phyloP scores from a whole-genome alignment of 1,284 basidiomycete species.

The Fistulina hepatica region DNA sequence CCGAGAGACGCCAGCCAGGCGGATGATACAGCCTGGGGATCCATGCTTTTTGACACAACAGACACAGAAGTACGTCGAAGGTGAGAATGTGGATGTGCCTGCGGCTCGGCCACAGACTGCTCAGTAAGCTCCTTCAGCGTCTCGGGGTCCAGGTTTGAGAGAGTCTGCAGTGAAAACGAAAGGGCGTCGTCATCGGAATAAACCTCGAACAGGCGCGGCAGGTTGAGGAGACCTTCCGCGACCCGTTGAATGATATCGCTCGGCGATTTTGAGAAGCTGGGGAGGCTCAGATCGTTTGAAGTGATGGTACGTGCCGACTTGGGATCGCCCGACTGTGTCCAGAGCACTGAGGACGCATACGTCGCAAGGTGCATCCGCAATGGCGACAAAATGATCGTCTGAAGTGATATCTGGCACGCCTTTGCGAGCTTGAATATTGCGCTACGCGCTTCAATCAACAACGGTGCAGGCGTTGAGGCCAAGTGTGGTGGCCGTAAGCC shows the following conservation, averaged over 20 bases:
- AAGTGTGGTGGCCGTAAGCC: too few relatives aligned
- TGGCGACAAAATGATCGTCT: conserved; percentile 77
- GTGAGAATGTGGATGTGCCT: conserved; percentile 21
- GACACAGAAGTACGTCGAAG: conserved; percentile 27
- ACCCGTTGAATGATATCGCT: conserved; percentile 83
- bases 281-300: conserved; percentile 67
- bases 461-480: conserved; percentile 22
- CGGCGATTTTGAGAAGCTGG: conserved; percentile 87
- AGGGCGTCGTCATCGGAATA: conserved; percentile 88
- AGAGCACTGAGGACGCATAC: conserved; percentile 63
- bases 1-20: conserved; percentile 89
- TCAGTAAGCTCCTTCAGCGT: conserved; percentile 40
- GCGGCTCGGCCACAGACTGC: conserved; percentile 21
- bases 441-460: conserved; percentile 48
- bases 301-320: conserved; percentile 29
- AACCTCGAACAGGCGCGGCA: conserved; percentile 89
- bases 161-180: conserved; percentile 77
- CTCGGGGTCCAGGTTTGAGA: conserved; percentile 55
- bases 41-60: conserved; percentile 29
- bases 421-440: conserved; percentile 61
- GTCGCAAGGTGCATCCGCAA: conserved; percentile 63
- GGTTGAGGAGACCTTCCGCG: conserved; percentile 86
- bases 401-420: conserved; percentile 67
- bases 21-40: conserved; percentile 72
- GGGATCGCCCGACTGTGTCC: conserved; percentile 46